Evolutionary conservation across 306 rosid species (phyloP), one percentile per base, ranked within the genome.

Genomic region (Styphnolobium japonicum): DNA sequence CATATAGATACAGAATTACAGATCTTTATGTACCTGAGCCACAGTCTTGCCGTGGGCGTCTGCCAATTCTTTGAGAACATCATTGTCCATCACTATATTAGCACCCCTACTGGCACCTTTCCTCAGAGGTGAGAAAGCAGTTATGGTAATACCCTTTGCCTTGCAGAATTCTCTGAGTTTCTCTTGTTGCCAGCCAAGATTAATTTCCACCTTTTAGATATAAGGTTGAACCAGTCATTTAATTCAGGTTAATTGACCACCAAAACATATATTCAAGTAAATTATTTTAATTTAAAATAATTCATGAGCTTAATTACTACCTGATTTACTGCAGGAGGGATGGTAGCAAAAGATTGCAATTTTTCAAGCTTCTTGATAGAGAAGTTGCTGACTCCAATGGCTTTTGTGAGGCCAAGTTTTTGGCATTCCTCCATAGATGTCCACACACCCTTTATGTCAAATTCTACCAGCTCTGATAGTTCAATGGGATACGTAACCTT

Each of bases 391-490:
- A 62, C 68, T 31, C 68, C 68, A 62, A 62, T 62, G 21, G 68
- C 45, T 62, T 33, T 62, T 23, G 68, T 62, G 3, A 62, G 45
- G 45, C 68, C 25, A 33, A 62, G 46, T 31, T 12, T 33, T 33
- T 62, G 62, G 68, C 91, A 86, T 40, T 82, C 86, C 81, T 90
- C 91, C 91, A 90, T 87, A 71, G 65, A 83, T 48, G 69, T 88
- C 94, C 94, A 90, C 18, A 87, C 89, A 1, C 84, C 80, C 46
- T 84, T 68, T 19, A 87, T 16, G 53, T 90, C 91, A 21, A 90
- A 73, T 0, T 75, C 75, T 1, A 68, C 46, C 25, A 72, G 31
- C 0, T 40, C 46, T 0, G 78, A 71, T 33, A 76, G 64, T 12
- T 66, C 86, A 49, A 79, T 60, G 9, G 88, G 85, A 69, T 69